Evolutionary conservation across 345 rosid species (phyloP), one percentile per base, ranked within the genome.

Genomic region (Ailanthus altissimus): DNA sequence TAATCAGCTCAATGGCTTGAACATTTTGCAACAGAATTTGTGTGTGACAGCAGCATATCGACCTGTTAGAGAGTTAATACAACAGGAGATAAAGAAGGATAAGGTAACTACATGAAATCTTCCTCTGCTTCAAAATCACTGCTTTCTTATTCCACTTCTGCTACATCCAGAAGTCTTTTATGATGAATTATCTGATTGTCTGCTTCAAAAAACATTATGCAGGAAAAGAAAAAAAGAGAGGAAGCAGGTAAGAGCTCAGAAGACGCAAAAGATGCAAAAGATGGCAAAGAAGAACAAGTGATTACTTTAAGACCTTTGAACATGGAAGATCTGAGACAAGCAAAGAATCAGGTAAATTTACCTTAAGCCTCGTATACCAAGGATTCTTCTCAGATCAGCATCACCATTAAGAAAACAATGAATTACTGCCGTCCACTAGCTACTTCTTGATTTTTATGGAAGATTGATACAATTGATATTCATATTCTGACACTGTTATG

Each of bases 21-120:
- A 59, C 64, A 72, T 26, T 78, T 82, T 69, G 75, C 70, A 87
- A 86, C 96, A 97, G 98, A 97, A 91, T 84, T 80, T 97, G 76
- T 97, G 99, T 32, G 83, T 88, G 43, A 91, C 99, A 42, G 98
- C 98, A n/a, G 99, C 99, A 3, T 94, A 97, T 86, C 86, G 93
- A 81, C 98, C 98, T 14, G 97, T 97, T 38, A 86, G 99, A 70
- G 99, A 97, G 83, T 83, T 94, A 70, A 82, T 97, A 76, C 87
- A 94, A 84, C 88, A 92, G 74, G 99, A 97, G 80, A 83, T 89
- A 81, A 68, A 79, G 87, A 97, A 90, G 83, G 94, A 88, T 56
- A 82, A 79, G 94, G 98, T 93, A 78, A 83, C 74, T 75, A 62
- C 38, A 12, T 47, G 53, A 38, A 14, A 25, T 74, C 73, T 49